phyloP scores from a whole-genome alignment of 257 asterid genomes.

The Lycium barbarum region DNA sequence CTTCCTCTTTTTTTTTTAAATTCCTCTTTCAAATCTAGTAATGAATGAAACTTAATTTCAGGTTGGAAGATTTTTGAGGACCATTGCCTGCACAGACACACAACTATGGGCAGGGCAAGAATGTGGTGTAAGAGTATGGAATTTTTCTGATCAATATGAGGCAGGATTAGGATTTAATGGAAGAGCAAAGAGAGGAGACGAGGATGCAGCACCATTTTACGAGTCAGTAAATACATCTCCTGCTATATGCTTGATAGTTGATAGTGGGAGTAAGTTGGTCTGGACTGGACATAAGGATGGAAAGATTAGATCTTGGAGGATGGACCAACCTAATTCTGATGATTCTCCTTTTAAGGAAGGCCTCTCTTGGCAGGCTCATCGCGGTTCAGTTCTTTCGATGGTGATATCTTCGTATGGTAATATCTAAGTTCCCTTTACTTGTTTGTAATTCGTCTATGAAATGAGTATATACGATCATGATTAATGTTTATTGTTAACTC shows the following conservation, averaged over 20 bases:
- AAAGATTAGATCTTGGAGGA: conserved; percentile 89
- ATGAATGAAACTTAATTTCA: conserved; percentile 20
- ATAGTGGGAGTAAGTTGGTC: conserved; percentile 76
- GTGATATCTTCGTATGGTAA: conserved; percentile 84
- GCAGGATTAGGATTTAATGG: conserved; percentile 73
- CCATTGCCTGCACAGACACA: conserved; percentile 76
- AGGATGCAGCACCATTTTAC: conserved; percentile 88
- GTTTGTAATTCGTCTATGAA: not conserved
- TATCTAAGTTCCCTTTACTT: not conserved
- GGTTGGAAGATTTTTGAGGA: conserved; percentile 76
- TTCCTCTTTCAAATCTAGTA: not conserved
- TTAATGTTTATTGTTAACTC: not conserved
- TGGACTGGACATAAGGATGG: conserved; percentile 99
- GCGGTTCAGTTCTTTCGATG: conserved; percentile 78
- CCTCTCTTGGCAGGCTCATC: conserved; percentile 95
- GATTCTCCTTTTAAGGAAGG: conserved; percentile 76
- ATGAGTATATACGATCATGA: not conserved
- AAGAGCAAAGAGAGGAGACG: conserved; percentile 84
- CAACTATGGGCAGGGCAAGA: conserved; percentile 98
- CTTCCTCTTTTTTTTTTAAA: not conserved
- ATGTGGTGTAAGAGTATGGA: conserved; percentile 93
- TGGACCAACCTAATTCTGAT: conserved; percentile 69
- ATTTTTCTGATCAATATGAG: conserved; percentile 69
- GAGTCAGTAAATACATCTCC: conserved; percentile 81
- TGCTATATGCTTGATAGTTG: conserved; percentile 70